Evolutionary conservation across 139 green algal genomes (phyloP).

Genomic region (Picochlorum sp.): DNA sequence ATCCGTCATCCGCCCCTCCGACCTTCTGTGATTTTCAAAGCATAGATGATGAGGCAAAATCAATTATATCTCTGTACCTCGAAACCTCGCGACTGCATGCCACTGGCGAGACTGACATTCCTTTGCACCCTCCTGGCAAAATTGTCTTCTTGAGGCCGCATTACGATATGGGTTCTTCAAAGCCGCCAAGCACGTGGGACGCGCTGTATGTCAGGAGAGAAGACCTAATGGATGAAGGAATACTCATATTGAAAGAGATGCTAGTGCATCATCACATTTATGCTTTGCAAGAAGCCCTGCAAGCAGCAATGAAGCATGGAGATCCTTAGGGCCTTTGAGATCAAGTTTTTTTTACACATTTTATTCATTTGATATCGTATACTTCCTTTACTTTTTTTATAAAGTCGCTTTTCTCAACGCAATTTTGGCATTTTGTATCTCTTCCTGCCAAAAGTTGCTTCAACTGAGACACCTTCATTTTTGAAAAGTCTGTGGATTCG

Average conservation of each 20-base stretch:
- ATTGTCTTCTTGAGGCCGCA: conserved; percentile 25
- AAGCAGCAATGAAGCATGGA: not conserved
- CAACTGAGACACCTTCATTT: conserved; percentile 51
- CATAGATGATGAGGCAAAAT: conserved; percentile 15
- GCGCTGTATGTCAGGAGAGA: conserved; percentile 22
- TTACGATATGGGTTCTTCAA: not conserved
- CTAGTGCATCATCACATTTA: conserved; percentile 9
- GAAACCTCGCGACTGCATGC: conserved; percentile 13
- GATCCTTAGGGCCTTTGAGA: not conserved
- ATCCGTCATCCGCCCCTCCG: not conserved
- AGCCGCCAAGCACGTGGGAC: conserved; percentile 18
- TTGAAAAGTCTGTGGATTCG: conserved; percentile 43
- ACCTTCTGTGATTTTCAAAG: conserved; percentile 26
- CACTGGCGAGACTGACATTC: not conserved
- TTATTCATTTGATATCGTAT: conserved; percentile 9
- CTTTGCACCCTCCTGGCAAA: conserved; percentile 24
- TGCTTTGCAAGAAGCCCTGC: not conserved
- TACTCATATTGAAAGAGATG: conserved; percentile 25
- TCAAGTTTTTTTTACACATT: conserved; percentile 2
- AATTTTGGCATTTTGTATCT: conserved; percentile 51
- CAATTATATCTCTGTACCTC: conserved; percentile 1
- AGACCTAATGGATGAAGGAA: conserved; percentile 28
- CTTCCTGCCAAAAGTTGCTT: conserved; percentile 56
- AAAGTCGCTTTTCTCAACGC: conserved; percentile 67
- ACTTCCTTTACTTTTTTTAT: conserved; percentile 34